Evolutionary conservation across 495 filamentous ascomycete species (phyloP).

Genomic region (Penicillium dipodomyicola): DNA sequence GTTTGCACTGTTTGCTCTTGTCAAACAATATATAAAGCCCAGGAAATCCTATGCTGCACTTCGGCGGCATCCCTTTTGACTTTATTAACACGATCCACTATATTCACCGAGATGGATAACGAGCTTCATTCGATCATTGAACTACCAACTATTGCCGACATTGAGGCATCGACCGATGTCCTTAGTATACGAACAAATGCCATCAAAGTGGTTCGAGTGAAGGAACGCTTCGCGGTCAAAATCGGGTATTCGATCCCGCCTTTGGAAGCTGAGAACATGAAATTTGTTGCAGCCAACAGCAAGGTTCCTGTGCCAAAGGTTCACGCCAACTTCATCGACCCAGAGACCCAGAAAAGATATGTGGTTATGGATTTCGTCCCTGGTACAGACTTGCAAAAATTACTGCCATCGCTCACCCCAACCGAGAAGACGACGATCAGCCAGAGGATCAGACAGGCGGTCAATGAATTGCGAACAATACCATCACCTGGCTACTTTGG

Average conservation of each 20-base stretch:
- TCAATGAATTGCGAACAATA: not conserved
- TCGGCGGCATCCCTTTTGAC: no score
- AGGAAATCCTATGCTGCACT: no score
- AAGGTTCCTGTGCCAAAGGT: constrained; percentile 24
- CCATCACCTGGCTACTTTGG: not conserved
- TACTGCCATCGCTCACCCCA: not conserved
- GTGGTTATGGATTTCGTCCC: constrained; percentile 26
- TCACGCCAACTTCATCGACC: constrained; percentile 20
- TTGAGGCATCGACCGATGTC: constrained; percentile 19
- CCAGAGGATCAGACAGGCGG: not conserved
- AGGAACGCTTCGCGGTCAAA: constrained; percentile 23
- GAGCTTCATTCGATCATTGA: not conserved
- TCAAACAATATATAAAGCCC: no score
- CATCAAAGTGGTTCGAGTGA: constrained; percentile 24
- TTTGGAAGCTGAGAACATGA: constrained; percentile 26
- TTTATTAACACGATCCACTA: no score
- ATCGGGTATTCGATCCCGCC: constrained; percentile 12
- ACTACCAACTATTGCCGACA: constrained; percentile 20
- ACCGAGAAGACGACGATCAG: not conserved
- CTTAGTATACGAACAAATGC: constrained; percentile 16
- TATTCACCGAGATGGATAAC: no score
- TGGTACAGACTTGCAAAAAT: constrained; percentile 6
- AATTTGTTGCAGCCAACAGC: constrained; percentile 21
- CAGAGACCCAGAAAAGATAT: constrained; percentile 19
- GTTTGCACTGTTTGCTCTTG: no score